A percentile compares a stretch with the other conserved stretches of the same genome.
phyloP scores from a whole-genome alignment of 2,329 filamentous ascomycete genomes.

The Stagonosporopsis tanaceti region DNA sequence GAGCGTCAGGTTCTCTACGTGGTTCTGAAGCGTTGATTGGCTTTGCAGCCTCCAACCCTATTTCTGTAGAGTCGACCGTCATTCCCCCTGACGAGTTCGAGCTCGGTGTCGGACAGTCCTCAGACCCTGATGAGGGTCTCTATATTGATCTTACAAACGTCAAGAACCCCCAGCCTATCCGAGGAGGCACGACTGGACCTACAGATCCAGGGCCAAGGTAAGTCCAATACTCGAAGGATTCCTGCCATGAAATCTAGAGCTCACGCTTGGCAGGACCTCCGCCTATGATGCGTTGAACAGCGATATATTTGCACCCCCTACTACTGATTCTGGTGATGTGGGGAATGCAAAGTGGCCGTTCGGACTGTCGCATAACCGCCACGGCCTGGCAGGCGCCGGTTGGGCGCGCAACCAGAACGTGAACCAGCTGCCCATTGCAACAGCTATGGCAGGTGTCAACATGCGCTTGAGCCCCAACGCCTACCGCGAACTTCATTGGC shows the following conservation, averaged over 20 bases:
- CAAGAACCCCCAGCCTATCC: constrained; percentile 53
- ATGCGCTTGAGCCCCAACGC: constrained; percentile 56
- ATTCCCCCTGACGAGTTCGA: constrained; percentile 48
- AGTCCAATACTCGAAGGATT: neutral
- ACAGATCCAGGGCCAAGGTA: constrained; percentile 51
- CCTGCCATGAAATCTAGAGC: neutral
- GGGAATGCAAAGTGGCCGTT: constrained; percentile 54
- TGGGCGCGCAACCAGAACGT: constrained; percentile 54
- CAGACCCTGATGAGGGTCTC: constrained; percentile 49
- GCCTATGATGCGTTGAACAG: constrained; percentile 51
- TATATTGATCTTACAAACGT: constrained; percentile 50
- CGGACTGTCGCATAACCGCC: constrained; percentile 52
- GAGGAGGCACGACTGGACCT: constrained; percentile 46
- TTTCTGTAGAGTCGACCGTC: constrained; percentile 43
- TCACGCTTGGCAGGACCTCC: constrained; percentile 7
- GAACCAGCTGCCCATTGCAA: constrained; percentile 50
- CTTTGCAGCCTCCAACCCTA: constrained; percentile 42
- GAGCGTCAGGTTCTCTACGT: constrained; percentile 47
- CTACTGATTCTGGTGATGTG: constrained; percentile 51
- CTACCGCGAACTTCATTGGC: constrained; percentile 72
- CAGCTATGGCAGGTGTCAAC: constrained; percentile 54
- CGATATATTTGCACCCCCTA: constrained; percentile 51
- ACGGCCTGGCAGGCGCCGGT: constrained; percentile 50
- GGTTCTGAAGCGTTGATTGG: constrained; percentile 44
- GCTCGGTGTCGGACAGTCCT: constrained; percentile 48